phyloP scores from a whole-genome alignment of 306 rosid species.

The Cajanus cajan region DNA sequence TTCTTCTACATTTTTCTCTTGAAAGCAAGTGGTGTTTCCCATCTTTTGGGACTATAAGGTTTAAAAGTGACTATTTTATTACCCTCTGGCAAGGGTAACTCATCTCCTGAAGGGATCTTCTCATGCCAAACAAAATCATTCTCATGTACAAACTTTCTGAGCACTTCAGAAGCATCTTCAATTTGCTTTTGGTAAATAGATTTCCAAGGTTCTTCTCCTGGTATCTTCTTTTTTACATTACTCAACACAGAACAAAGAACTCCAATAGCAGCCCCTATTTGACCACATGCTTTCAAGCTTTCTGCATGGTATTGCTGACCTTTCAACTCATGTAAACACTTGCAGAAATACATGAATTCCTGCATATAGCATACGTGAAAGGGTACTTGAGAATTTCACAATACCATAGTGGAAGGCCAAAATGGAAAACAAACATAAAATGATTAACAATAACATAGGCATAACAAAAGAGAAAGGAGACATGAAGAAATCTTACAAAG shows the following conservation, averaged over 20 bases:
- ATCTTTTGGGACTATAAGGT: conserved; percentile 61
- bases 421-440: neutral
- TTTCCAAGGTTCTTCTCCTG: conserved; percentile 55
- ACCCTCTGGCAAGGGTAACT: conserved; percentile 52
- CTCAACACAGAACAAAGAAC: conserved; percentile 50
- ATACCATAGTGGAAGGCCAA: neutral
- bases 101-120: conserved; percentile 46
- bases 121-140: conserved; percentile 73
- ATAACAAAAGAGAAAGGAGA: conserved; percentile 1
- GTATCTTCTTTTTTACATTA: conserved; percentile 41
- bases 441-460: neutral
- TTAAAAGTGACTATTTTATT: conserved; percentile 53
- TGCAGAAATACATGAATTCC: conserved; percentile 65
- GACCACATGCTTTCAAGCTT: conserved; percentile 45
- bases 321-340: conserved; percentile 58
- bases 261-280: conserved; percentile 63
- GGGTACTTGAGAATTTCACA: neutral
- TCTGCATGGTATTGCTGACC: conserved; percentile 55
- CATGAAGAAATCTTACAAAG: neutral
- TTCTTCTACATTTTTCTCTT: conserved; percentile 29
- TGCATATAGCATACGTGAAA: conserved; percentile 39
- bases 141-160: conserved; percentile 60
- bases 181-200: conserved; percentile 45
- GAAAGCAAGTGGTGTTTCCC: conserved; percentile 62
- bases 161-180: conserved; percentile 49